Evolutionary conservation across 1,284 basidiomycete species (phyloP).

Genomic region (Marasmius tenuissimus): DNA sequence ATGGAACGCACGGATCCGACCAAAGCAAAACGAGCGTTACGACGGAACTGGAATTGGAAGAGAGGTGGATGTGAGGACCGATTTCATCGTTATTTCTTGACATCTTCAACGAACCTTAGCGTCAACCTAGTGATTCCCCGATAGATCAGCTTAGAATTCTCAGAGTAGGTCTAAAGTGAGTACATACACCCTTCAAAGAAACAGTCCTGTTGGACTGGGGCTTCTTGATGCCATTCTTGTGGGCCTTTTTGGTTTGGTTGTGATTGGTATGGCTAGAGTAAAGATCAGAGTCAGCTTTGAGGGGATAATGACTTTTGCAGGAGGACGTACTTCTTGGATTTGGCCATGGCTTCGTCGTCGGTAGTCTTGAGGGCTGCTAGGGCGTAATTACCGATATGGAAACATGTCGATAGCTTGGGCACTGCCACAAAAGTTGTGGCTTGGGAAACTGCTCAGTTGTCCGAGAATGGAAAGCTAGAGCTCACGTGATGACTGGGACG

Average conservation of each 20-base stretch:
- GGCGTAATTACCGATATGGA: neutral
- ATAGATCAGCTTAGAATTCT: constrained; percentile 6
- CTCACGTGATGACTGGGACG: neutral
- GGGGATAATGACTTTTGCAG: neutral
- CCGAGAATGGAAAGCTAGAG: neutral
- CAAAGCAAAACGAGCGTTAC: constrained; percentile 79
- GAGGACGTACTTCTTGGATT: constrained; percentile 72
- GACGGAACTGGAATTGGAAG: constrained; percentile 68
- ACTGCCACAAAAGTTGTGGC: neutral
- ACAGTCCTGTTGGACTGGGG: constrained; percentile 76
- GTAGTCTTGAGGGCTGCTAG: constrained; percentile 5
- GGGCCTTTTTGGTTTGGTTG: constrained; percentile 94
- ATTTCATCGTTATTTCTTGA: neutral
- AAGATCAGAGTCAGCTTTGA: constrained; percentile 13
- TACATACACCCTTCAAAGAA: constrained; percentile 89
- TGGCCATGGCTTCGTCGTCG: constrained; percentile 56
- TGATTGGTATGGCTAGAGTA: constrained; percentile 78
- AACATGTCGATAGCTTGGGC: neutral
- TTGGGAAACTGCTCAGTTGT: constrained; percentile 10
- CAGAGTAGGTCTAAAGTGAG: constrained; percentile 7
- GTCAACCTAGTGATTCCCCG: constrained; percentile 60
- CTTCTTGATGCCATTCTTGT: constrained; percentile 95
- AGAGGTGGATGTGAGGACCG: neutral
- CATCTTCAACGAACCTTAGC: constrained; percentile 61
- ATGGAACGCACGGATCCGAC: constrained; percentile 69